These are phyloP conservation scores for Cynanchum wilfordii DNA, from an alignment of 257 asterid genomes.

Conservation along the genomic window DNA sequence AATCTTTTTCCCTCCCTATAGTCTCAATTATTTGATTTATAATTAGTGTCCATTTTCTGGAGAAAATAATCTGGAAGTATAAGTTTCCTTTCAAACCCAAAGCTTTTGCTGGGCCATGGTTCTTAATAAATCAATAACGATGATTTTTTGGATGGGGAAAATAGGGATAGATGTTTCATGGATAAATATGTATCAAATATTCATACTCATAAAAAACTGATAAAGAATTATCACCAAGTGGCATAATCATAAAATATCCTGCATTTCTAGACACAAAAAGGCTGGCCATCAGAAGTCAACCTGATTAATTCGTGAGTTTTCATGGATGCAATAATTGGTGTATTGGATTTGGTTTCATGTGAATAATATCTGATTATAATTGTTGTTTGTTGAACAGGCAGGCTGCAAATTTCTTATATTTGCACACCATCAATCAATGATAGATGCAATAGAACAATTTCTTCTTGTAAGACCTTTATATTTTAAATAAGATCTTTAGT, in stretches of 20 bases:
- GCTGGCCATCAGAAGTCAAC: not conserved
- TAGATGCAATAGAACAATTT: slow-evolving; percentile 68
- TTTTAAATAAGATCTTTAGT: not conserved
- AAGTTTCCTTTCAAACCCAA: not conserved
- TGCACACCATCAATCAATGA: slow-evolving; percentile 91
- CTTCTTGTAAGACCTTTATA: slow-evolving; percentile 57
- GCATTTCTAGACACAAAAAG: not conserved
- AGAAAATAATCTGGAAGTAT: not conserved
- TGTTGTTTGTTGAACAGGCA: slow-evolving; percentile 51
- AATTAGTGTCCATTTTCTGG: not conserved
- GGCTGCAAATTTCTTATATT: slow-evolving; percentile 91
- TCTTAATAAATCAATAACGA: not conserved
- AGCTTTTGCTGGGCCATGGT: not conserved
- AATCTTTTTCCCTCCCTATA: not conserved
- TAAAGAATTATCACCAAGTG: not conserved
- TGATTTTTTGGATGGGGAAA: not conserved
- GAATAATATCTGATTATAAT: not conserved
- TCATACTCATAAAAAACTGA: not conserved
- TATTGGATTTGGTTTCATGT: slow-evolving; percentile 5
- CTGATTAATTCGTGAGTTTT: not conserved
- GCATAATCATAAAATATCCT: not conserved
- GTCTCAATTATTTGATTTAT: not conserved
- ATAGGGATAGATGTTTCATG: not conserved
- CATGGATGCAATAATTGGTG: not conserved
- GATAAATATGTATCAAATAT: not conserved